These are phyloP conservation scores for Schoenoplectus triqueter DNA, from an alignment of 202 grass and related monocot genomes.

Conservation along the genomic window DNA sequence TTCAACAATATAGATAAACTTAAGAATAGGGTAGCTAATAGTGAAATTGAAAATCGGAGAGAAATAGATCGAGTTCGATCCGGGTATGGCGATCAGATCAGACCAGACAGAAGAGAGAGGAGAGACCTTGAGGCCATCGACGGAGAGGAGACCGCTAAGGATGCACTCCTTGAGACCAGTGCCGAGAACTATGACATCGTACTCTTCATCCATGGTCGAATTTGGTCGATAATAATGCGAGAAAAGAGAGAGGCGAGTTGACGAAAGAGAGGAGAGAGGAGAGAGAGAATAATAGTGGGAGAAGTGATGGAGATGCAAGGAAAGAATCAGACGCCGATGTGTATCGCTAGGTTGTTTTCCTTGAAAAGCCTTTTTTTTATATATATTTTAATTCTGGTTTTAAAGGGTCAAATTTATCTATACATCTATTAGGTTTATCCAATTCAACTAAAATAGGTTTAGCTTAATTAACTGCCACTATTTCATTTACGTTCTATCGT, in stretches of 20 bases:
- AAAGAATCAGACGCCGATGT: slow-evolving; percentile 32
- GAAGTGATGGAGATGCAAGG: slow-evolving; percentile 21
- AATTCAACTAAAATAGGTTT: too few species aligned
- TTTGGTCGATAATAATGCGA: background rate
- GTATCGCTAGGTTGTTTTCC: background rate
- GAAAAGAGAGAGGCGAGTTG: background rate
- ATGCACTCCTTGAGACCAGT: slow-evolving; percentile 98
- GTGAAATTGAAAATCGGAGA: background rate
- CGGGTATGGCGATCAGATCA: slow-evolving; percentile 45
- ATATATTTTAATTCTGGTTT: background rate
- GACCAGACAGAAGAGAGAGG: slow-evolving; percentile 18
- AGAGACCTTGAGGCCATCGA: slow-evolving; percentile 93
- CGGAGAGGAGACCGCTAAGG: slow-evolving; percentile 96
- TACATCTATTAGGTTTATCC: too few species aligned
- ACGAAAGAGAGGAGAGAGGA: slow-evolving; percentile 10
- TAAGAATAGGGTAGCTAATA: background rate
- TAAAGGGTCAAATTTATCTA: too few species aligned
- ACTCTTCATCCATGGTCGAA: slow-evolving; percentile 84
- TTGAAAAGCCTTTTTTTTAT: too few species aligned
- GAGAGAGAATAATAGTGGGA: background rate
- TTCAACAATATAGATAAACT: background rate
- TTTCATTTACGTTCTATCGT: too few species aligned
- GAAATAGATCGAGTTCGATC: slow-evolving; percentile 11
- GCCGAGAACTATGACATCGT: slow-evolving; percentile 92
- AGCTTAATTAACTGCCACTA: too few species aligned